Percentiles rank a stretch among this genome's conserved stretches.
phyloP scores from a whole-genome alignment of 139 green algal species.

The Chlorella sp. region DNA sequence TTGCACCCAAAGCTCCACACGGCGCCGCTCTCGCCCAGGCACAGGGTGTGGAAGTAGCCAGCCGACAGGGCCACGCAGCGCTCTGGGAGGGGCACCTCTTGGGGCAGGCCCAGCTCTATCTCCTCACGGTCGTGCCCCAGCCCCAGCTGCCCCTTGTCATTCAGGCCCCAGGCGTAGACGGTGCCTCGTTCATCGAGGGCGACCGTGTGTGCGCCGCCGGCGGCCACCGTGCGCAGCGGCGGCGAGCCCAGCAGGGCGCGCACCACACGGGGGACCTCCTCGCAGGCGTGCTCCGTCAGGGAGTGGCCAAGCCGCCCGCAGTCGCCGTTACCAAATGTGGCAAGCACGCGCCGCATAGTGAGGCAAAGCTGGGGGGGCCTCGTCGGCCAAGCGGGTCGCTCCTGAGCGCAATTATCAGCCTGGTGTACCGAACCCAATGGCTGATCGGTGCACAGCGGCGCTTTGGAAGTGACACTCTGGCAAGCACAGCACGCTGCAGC shows the following conservation, averaged over 20 bases:
- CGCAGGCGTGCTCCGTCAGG: not conserved
- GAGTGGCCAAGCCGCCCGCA: constrained; percentile 42
- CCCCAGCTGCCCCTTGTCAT: constrained; percentile 73
- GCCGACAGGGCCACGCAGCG: constrained; percentile 27
- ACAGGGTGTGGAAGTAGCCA: constrained; percentile 52
- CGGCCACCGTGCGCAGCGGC: constrained; percentile 46
- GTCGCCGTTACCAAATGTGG: constrained; percentile 44
- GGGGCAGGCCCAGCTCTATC: not conserved
- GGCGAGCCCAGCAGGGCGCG: constrained; percentile 46
- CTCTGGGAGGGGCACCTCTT: constrained; percentile 51
- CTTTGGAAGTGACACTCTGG: no score
- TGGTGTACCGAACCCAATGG: no score
- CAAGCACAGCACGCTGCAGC: no score
- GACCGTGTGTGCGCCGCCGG: constrained; percentile 73
- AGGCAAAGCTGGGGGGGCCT: no score
- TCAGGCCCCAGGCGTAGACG: constrained; percentile 77
- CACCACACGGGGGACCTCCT: constrained; percentile 35
- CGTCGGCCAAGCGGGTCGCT: no score
- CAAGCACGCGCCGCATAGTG: constrained; percentile 44
- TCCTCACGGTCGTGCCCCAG: constrained; percentile 32
- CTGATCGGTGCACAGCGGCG: no score
- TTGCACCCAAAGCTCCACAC: constrained; percentile 56
- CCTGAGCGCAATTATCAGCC: no score
- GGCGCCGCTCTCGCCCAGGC: constrained; percentile 34
- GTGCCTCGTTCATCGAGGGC: constrained; percentile 66